Evolutionary conservation across 2,329 filamentous ascomycete genomes (phyloP).

Genomic region (Tolypocladium tropicale): DNA sequence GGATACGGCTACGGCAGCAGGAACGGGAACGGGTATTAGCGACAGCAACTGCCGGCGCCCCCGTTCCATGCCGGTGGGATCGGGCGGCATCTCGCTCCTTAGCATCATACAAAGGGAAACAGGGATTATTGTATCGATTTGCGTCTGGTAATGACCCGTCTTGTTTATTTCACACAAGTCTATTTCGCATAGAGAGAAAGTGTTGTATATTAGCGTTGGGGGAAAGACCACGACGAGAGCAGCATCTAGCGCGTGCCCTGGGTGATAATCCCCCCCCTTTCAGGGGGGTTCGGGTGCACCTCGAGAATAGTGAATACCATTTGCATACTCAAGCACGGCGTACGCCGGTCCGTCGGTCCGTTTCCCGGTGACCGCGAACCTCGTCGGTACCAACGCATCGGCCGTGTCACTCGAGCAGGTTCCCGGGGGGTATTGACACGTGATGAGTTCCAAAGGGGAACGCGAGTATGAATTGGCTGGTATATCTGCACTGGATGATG

Average conservation of each 20-base stretch:
- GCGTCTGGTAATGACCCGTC: not conserved
- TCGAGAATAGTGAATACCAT: not conserved
- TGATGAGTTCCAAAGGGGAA: not conserved
- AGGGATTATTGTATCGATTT: not conserved
- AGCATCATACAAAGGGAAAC: no score
- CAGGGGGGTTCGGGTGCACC: no score
- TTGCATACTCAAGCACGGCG: not conserved
- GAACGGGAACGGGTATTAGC: slow-evolving; percentile 11
- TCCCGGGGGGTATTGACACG: not conserved
- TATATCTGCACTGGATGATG: not conserved
- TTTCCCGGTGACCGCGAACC: no score
- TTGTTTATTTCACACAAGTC: not conserved
- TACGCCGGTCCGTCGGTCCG: not conserved
- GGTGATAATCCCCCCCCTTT: no score
- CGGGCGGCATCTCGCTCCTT: not conserved
- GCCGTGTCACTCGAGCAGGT: not conserved
- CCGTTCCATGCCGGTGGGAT: no score
- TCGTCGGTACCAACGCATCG: not conserved
- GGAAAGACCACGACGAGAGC: not conserved
- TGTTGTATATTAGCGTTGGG: not conserved
- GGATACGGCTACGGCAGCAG: slow-evolving; percentile 8
- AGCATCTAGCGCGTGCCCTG: not conserved
- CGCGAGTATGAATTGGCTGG: not conserved
- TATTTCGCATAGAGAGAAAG: not conserved
- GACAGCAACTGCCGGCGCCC: no score